Percentiles rank a stretch among this genome's conserved stretches.
These are phyloP conservation scores for Clohesyomyces aquaticus DNA, from an alignment of 495 filamentous ascomycete genomes.

Conservation along the genomic window DNA sequence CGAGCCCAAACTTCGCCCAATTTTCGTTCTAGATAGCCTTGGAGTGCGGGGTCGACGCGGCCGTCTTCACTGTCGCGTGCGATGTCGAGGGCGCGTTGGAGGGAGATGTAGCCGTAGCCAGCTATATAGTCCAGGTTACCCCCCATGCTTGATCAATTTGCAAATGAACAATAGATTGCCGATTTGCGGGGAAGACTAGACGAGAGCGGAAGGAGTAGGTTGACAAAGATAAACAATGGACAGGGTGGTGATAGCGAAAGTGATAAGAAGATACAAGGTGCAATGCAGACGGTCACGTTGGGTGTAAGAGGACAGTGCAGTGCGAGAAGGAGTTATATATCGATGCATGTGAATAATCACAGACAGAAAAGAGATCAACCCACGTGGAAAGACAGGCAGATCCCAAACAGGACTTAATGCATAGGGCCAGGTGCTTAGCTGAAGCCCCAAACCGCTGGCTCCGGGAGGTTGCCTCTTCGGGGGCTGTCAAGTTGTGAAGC, in stretches of 20 bases:
- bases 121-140: slow-evolving; percentile 43
- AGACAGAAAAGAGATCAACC: slow-evolving; percentile 36
- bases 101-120: slow-evolving; percentile 46
- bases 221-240: not conserved
- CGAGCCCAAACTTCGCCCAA: slow-evolving; percentile 64
- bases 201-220: slow-evolving; percentile 15
- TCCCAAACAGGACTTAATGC: slow-evolving; percentile 37
- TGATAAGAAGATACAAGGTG: slow-evolving; percentile 13
- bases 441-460: slow-evolving; percentile 40
- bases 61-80: slow-evolving; percentile 66
- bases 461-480: slow-evolving; percentile 36
- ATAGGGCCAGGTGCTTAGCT: slow-evolving; percentile 37
- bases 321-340: slow-evolving; percentile 23
- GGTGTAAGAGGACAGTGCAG: slow-evolving; percentile 10
- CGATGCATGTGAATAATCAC: slow-evolving; percentile 35
- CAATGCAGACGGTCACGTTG: slow-evolving; percentile 15
- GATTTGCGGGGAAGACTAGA: slow-evolving; percentile 27
- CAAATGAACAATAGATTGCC: slow-evolving; percentile 27
- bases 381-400: slow-evolving; percentile 40
- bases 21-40: slow-evolving; percentile 58
- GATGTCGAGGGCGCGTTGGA: slow-evolving; percentile 64
- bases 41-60: slow-evolving; percentile 55
- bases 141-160: slow-evolving; percentile 39
- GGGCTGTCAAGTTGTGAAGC: slow-evolving; percentile 36
- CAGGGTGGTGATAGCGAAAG: not conserved